phyloP scores from a whole-genome alignment of 2,329 filamentous ascomycete genomes.

The Cordyceps farinosa region DNA sequence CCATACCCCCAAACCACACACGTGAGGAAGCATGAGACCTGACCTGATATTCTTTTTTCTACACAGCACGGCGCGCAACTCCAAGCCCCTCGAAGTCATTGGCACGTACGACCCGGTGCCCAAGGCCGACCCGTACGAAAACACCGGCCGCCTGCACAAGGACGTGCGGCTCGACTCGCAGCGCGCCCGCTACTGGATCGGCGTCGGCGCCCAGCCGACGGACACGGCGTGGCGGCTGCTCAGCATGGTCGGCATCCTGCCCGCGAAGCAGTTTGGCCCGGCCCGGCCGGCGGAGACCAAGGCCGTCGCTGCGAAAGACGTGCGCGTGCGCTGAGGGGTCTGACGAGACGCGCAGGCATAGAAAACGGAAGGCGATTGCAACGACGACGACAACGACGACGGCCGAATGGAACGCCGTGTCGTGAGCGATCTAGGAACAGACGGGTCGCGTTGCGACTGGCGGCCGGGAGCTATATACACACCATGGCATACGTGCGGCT shows the following conservation, averaged over 20 bases:
- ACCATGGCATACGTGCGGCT: not conserved
- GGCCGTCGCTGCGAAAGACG: slow-evolving; percentile 25
- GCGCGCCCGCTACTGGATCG: slow-evolving; percentile 91
- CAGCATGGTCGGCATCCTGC: slow-evolving; percentile 61
- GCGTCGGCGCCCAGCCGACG: slow-evolving; percentile 91
- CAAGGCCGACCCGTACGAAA: slow-evolving; percentile 57
- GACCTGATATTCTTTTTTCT: not conserved
- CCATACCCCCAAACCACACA: too few species aligned
- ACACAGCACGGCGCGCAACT: slow-evolving; percentile 75
- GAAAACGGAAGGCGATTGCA: not conserved
- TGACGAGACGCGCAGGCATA: too few species aligned
- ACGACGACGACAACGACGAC: not conserved
- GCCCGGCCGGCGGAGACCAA: slow-evolving; percentile 16
- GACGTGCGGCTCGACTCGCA: slow-evolving; percentile 82
- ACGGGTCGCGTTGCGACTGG: too few species aligned
- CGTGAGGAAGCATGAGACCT: not conserved
- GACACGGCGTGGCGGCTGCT: slow-evolving; percentile 85
- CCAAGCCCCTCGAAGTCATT: slow-evolving; percentile 88
- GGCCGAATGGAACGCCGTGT: not conserved
- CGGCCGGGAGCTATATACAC: not conserved
- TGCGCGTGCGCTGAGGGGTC: slow-evolving; percentile 29
- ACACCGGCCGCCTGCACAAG: slow-evolving; percentile 72
- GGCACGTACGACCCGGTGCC: slow-evolving; percentile 71
- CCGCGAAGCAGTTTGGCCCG: slow-evolving; percentile 37
- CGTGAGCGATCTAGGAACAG: too few species aligned